Conservation (phyloP, 2,329 filamentous ascomycete species). For the Cryphonectria nitschkei region DNA sequence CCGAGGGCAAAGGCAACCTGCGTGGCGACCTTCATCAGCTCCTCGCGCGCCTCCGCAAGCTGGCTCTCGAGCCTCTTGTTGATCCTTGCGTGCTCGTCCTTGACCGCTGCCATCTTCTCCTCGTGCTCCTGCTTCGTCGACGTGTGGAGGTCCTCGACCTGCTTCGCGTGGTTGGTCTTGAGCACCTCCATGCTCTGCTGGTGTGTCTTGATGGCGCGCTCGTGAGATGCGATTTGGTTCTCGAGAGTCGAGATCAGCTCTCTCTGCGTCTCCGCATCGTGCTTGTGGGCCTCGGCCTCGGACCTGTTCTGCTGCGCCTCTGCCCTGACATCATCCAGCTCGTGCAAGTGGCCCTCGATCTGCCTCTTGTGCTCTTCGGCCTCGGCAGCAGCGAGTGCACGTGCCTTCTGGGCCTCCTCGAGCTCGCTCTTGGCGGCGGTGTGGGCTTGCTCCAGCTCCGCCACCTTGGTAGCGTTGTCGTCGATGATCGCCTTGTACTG, state of each 20-base stretch:
- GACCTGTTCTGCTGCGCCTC: slow-evolving; percentile 57
- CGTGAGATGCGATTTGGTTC: slow-evolving; percentile 63
- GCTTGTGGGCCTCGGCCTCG: slow-evolving; percentile 50
- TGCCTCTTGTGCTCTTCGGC: slow-evolving; percentile 45
- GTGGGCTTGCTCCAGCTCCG: slow-evolving; percentile 75
- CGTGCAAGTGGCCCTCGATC: slow-evolving; percentile 46
- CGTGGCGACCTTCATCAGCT: slow-evolving; percentile 66
- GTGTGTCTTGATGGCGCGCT: slow-evolving; percentile 58
- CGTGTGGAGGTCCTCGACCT: slow-evolving; percentile 47
- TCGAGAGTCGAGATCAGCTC: slow-evolving; percentile 58
- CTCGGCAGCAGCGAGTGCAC: slow-evolving; percentile 55
- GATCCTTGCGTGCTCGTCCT: slow-evolving; percentile 62
- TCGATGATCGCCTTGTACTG: slow-evolving; percentile 78
- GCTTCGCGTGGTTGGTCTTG: slow-evolving; percentile 51
- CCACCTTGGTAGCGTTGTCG: slow-evolving; percentile 69
- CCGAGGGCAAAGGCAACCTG: slow-evolving; percentile 65
- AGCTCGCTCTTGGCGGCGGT: slow-evolving; percentile 67
- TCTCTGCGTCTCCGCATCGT: slow-evolving; percentile 26
- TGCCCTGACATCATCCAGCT: slow-evolving; percentile 69
- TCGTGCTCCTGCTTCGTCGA: slow-evolving; percentile 59
- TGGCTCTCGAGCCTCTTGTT: slow-evolving; percentile 63
- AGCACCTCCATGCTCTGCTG: slow-evolving; percentile 56
- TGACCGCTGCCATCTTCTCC: slow-evolving; percentile 60
- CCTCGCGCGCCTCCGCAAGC: slow-evolving; percentile 66
- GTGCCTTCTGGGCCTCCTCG: slow-evolving; percentile 65